phyloP scores from a whole-genome alignment of 2,329 filamentous ascomycete genomes.

The Lojkania enalia region DNA sequence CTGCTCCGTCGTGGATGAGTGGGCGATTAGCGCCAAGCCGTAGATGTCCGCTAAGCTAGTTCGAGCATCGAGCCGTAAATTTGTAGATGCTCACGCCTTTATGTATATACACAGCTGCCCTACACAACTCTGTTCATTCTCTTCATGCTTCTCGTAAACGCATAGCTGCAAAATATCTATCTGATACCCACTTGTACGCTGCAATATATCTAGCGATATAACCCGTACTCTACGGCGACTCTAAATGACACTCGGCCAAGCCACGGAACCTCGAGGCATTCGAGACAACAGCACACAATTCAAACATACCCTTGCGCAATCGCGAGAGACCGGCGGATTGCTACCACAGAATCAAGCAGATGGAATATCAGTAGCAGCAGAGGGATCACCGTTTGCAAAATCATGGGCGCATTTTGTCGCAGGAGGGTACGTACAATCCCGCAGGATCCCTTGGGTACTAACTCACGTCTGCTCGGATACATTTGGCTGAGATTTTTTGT shows the following conservation, averaged over 20 bases:
- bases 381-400: constrained; percentile 58
- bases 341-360: constrained; percentile 50
- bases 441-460: background rate
- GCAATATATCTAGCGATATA: no score
- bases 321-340: constrained; percentile 64
- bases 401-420: constrained; percentile 93
- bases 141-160: no score
- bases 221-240: no score
- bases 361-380: constrained; percentile 43
- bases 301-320: constrained; percentile 50
- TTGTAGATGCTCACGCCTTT: no score
- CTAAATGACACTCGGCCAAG: constrained; percentile 44
- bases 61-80: no score
- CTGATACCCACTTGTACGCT: no score
- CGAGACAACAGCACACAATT: constrained; percentile 30
- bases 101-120: no score
- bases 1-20: no score
- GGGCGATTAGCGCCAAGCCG: no score
- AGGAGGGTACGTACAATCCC: constrained; percentile 66
- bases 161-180: no score
- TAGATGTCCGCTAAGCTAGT: no score
- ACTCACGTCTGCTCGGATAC: background rate
- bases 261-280: constrained; percentile 33
- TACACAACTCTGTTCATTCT: no score
- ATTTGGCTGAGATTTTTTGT: constrained; percentile 21